Evolutionary conservation across 164 flowering plant genomes (phyloP).

Genomic region (Taxillus chinensis): DNA sequence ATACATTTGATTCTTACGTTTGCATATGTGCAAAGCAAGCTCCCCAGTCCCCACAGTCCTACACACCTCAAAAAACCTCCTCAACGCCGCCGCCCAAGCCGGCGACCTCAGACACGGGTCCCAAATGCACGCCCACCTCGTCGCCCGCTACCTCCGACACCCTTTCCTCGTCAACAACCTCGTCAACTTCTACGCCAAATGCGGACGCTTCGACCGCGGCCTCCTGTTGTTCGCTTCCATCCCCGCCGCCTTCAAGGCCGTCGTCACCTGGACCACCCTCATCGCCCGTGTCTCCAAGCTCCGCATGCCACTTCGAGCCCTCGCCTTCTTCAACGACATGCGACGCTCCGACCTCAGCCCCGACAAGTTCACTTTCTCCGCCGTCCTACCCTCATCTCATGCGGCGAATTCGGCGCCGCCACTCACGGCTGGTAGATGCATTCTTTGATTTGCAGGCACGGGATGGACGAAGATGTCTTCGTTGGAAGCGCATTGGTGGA

Average conservation of each 20-base stretch:
- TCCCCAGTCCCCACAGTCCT: too few relatives aligned
- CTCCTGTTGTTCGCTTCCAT: slow-evolving; percentile 24
- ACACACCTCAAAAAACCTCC: slow-evolving; percentile 27
- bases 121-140: slow-evolving; percentile 59
- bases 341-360: slow-evolving; percentile 27
- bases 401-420: slow-evolving; percentile 15
- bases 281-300: slow-evolving; percentile 36
- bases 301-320: slow-evolving; percentile 26
- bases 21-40: too few relatives aligned
- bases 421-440: slow-evolving; percentile 38
- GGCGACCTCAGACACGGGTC: slow-evolving; percentile 24
- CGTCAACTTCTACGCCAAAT: slow-evolving; percentile 42
- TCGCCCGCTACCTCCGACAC: slow-evolving; percentile 22
- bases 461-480: slow-evolving; percentile 30
- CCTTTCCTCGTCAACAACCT: slow-evolving; percentile 44
- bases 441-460: slow-evolving; percentile 33
- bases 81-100: slow-evolving; percentile 22
- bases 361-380: slow-evolving; percentile 50
- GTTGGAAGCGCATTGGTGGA: slow-evolving; percentile 46
- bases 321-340: slow-evolving; percentile 35
- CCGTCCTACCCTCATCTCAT: slow-evolving; percentile 43
- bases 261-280: slow-evolving; percentile 50
- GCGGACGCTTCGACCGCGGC: slow-evolving; percentile 26
- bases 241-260: slow-evolving; percentile 14
- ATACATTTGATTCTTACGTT: too few relatives aligned